Percentiles rank a stretch among this genome's conserved stretches.
Evolutionary conservation across 164 flowering plant genomes (phyloP).

Genomic region (Tetracentron sinense): DNA sequence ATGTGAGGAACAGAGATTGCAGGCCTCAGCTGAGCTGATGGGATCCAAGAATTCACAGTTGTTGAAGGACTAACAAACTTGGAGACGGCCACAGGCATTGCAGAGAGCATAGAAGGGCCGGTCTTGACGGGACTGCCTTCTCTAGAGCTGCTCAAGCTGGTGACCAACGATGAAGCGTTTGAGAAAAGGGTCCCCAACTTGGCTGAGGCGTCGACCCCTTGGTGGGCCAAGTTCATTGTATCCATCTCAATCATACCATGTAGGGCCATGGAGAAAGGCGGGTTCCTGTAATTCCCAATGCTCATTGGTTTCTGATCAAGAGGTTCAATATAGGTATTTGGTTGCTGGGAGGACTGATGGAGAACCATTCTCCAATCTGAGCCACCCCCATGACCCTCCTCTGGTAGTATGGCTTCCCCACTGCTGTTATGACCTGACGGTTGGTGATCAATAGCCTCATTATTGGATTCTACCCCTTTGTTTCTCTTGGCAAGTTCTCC

Average conservation of each 20-base stretch:
- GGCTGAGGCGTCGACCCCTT: slow-evolving; percentile 27
- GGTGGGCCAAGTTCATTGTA: slow-evolving; percentile 21
- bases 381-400: slow-evolving; percentile 22
- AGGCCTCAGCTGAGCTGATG: slow-evolving; percentile 47
- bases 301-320: slow-evolving; percentile 30
- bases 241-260: slow-evolving; percentile 51
- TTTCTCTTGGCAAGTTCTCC: slow-evolving; percentile 54
- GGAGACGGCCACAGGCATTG: slow-evolving; percentile 32
- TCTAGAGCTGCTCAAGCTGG: slow-evolving; percentile 67
- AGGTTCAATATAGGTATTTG: slow-evolving; percentile 16
- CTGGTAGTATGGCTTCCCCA: slow-evolving; percentile 17
- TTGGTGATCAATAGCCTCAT: slow-evolving; percentile 8
- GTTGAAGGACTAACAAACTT: slow-evolving; percentile 24
- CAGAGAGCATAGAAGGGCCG: slow-evolving; percentile 31
- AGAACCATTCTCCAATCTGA: slow-evolving; percentile 49
- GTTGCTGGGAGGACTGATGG: slow-evolving; percentile 25
- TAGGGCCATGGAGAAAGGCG: slow-evolving; percentile 34
- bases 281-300: slow-evolving; percentile 18
- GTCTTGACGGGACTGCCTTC: slow-evolving; percentile 66
- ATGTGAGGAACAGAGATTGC: slow-evolving; percentile 53
- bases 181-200: slow-evolving; percentile 38
- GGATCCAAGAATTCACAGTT: slow-evolving; percentile 44
- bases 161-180: slow-evolving; percentile 56
- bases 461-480: slow-evolving; percentile 24
- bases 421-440: slow-evolving; percentile 16